These are phyloP conservation scores for Leccinum fibrillosum DNA, from an alignment of 768 basidiomycete genomes.

Conservation along the genomic window DNA sequence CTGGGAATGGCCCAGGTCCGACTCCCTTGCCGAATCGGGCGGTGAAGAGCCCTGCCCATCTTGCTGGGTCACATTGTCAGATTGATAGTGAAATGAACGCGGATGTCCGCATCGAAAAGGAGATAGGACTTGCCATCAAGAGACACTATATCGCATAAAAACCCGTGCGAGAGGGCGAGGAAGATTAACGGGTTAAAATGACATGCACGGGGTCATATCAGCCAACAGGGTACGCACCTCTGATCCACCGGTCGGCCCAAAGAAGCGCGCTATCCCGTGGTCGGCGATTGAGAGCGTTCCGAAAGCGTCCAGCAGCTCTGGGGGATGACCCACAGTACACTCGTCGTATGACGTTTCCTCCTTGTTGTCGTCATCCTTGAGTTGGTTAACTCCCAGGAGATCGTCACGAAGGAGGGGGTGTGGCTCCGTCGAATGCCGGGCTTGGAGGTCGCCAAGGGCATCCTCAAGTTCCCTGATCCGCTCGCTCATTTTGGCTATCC, in stretches of 20 bases:
- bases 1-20: constrained; percentile 27
- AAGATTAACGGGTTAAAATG: not conserved
- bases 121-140: constrained; percentile 27
- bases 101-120: not conserved
- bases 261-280: constrained; percentile 58
- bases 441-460: constrained; percentile 50
- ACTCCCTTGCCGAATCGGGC: constrained; percentile 23
- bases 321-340: constrained; percentile 13
- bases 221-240: constrained; percentile 44
- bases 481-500: constrained; percentile 48
- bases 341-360: constrained; percentile 25
- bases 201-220: constrained; percentile 8
- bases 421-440: constrained; percentile 47
- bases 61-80: constrained; percentile 19
- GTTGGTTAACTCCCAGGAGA: constrained; percentile 34
- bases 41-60: constrained; percentile 17
- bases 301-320: constrained; percentile 53
- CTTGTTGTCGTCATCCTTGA: constrained; percentile 24
- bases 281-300: constrained; percentile 61
- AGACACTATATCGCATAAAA: constrained; percentile 25
- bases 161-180: not conserved
- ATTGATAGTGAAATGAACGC: constrained; percentile 18
- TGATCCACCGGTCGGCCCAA: constrained; percentile 64
- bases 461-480: constrained; percentile 62
- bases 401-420: constrained; percentile 63